A percentile compares a stretch with the other conserved stretches of the same genome.
These are phyloP conservation scores for Solioccasus polychromus DNA, from an alignment of 768 basidiomycete genomes.

Conservation along the genomic window DNA sequence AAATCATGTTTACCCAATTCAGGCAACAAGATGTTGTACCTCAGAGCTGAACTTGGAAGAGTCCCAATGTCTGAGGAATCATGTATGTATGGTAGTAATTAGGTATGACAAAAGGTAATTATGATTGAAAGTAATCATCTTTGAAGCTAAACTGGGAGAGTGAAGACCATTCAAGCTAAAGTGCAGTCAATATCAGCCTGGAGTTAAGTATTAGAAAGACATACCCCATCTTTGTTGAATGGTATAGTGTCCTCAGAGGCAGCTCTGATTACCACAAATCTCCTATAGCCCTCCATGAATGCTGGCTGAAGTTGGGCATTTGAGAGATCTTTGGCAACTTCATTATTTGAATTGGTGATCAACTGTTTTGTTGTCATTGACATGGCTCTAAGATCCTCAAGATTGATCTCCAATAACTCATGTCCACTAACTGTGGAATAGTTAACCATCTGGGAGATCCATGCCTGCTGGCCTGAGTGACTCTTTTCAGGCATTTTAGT, in stretches of 20 bases:
- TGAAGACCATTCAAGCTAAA: constrained; percentile 57
- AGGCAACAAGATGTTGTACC: no score
- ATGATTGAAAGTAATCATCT: constrained; percentile 48
- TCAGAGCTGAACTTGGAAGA: no score
- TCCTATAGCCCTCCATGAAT: constrained; percentile 58
- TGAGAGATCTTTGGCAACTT: constrained; percentile 47
- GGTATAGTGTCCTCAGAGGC: constrained; percentile 28
- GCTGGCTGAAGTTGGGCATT: constrained; percentile 60
- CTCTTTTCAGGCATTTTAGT: constrained; percentile 45
- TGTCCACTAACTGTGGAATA: constrained; percentile 24
- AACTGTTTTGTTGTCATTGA: constrained; percentile 35
- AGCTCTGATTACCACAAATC: constrained; percentile 59
- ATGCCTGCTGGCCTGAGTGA: constrained; percentile 19
- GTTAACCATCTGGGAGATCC: constrained; percentile 24
- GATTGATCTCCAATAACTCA: constrained; percentile 41
- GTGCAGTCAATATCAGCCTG: background rate
- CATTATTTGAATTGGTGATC: constrained; percentile 38
- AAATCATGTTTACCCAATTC: no score
- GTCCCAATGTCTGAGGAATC: no score
- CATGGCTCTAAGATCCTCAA: constrained; percentile 23
- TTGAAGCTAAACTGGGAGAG: constrained; percentile 50
- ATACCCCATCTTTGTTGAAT: constrained; percentile 44
- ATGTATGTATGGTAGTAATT: background rate
- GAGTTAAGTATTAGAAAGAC: constrained; percentile 16
- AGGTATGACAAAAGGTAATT: background rate